phyloP scores from a whole-genome alignment of 768 basidiomycete genomes.

The Trametes meyenii region DNA sequence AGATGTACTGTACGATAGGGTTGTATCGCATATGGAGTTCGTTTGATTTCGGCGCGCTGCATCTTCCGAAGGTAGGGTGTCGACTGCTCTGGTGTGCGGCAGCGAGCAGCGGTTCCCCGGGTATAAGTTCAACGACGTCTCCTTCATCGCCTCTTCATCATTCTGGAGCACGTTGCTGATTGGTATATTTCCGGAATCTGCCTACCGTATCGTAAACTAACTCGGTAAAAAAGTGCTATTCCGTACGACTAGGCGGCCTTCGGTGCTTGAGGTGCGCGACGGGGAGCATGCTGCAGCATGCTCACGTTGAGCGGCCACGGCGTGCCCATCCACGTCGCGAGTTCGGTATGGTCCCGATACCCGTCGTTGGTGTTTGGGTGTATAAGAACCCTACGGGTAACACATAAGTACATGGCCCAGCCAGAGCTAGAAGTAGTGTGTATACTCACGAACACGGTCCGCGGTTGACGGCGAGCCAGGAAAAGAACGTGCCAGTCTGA shows the following conservation, averaged over 20 bases:
- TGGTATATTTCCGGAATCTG: too few species aligned
- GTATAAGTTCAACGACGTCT: too few species aligned
- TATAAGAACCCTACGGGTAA: conserved; percentile 55
- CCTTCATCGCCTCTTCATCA: too few species aligned
- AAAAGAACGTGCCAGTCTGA: conserved; percentile 69
- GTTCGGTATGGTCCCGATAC: conserved; percentile 63
- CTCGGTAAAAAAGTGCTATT: too few species aligned
- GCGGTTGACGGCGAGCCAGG: conserved; percentile 67
- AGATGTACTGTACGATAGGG: too few species aligned
- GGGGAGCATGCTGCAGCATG: conserved; percentile 30
- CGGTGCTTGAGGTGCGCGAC: not conserved
- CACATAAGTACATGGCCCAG: not conserved
- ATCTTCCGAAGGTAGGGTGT: too few species aligned
- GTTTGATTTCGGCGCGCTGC: too few species aligned
- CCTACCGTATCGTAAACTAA: too few species aligned
- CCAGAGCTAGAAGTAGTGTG: not conserved
- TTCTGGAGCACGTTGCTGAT: too few species aligned
- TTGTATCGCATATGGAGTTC: too few species aligned
- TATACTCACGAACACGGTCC: conserved; percentile 73
- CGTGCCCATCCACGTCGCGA: conserved; percentile 67
- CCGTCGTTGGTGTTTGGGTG: conserved; percentile 69
- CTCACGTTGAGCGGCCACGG: conserved; percentile 57
- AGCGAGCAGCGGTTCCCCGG: too few species aligned
- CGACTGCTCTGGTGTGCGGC: too few species aligned
- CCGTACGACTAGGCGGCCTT: not conserved